phyloP scores from a whole-genome alignment of 2,329 filamentous ascomycete species.

The Fusarium papillatum region DNA sequence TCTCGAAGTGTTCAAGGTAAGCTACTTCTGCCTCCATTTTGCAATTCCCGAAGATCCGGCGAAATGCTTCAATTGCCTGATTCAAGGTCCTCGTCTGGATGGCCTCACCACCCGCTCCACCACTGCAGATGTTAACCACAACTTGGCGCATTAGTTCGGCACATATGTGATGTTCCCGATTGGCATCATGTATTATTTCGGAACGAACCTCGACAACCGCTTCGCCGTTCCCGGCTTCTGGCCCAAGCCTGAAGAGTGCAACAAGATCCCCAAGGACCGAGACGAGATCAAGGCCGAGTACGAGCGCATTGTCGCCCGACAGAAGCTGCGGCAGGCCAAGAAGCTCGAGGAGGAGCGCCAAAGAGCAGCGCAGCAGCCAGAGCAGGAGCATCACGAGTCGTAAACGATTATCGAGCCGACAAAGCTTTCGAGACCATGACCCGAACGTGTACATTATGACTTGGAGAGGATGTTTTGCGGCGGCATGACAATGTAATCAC shows the following conservation, averaged over 20 bases:
- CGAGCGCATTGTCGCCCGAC: conserved; percentile 73
- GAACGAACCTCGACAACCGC: conserved; percentile 94
- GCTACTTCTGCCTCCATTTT: conserved; percentile 6
- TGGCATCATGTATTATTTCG: conserved; percentile 99
- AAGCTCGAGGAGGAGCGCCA: conserved; percentile 52
- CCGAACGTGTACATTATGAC: conserved; percentile 37
- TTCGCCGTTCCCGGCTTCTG: conserved; percentile 95
- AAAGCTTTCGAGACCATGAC: conserved; percentile 14
- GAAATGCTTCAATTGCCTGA: neutral
- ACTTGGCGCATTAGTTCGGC: conserved; percentile 77
- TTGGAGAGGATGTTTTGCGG: conserved; percentile 11
- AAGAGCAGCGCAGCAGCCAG: conserved; percentile 38
- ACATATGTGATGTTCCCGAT: conserved; percentile 99
- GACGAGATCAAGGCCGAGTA: conserved; percentile 90
- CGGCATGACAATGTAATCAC: conserved; percentile 34
- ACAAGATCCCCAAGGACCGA: conserved; percentile 81
- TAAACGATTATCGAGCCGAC: conserved; percentile 13
- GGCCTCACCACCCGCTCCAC: neutral
- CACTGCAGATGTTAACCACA: conserved; percentile 12
- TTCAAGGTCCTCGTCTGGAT: neutral
- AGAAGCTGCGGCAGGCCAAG: conserved; percentile 81
- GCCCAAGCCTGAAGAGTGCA: conserved; percentile 85
- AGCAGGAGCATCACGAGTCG: conserved; percentile 29
- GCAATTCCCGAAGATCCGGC: neutral
- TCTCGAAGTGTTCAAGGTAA: conserved; percentile 94